phyloP scores from a whole-genome alignment of 2,329 filamentous ascomycete species.

The Botryotinia calthae region DNA sequence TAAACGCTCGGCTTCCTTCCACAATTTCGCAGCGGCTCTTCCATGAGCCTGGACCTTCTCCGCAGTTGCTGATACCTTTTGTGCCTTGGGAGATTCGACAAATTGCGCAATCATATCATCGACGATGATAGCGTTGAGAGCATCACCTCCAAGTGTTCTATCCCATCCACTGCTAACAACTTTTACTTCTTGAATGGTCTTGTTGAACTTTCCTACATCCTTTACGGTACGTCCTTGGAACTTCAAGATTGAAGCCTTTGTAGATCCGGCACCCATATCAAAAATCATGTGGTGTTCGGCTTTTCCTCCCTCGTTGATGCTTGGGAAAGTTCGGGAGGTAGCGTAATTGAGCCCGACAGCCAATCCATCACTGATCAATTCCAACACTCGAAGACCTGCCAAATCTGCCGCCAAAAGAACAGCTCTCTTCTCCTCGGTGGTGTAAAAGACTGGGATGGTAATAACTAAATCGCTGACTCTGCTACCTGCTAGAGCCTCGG shows the following conservation, averaged over 20 bases:
- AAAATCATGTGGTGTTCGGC: conserved; percentile 92
- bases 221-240: conserved; percentile 90
- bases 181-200: conserved; percentile 93
- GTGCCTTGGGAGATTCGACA: conserved; percentile 64
- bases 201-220: conserved; percentile 89
- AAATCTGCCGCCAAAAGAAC: conserved; percentile 81
- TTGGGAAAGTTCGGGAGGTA: conserved; percentile 84
- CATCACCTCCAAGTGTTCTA: conserved; percentile 81
- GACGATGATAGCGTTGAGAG: conserved; percentile 82
- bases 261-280: conserved; percentile 96
- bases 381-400: conserved; percentile 82
- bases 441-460: conserved; percentile 88
- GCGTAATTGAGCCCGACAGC: conserved; percentile 96
- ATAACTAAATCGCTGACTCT: conserved; percentile 79
- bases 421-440: conserved; percentile 82
- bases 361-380: conserved; percentile 82
- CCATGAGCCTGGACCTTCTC: conserved; percentile 71
- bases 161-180: conserved; percentile 88
- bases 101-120: conserved; percentile 86
- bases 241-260: conserved; percentile 82
- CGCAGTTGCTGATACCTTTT: conserved; percentile 60
- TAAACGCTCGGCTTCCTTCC: conserved; percentile 84
- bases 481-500: conserved; percentile 75
- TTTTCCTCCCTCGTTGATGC: conserved; percentile 75
- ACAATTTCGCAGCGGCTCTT: conserved; percentile 82